Evolutionary conservation across 2,329 filamentous ascomycete species (phyloP).

Genomic region (Sclerotinia spermophila): DNA sequence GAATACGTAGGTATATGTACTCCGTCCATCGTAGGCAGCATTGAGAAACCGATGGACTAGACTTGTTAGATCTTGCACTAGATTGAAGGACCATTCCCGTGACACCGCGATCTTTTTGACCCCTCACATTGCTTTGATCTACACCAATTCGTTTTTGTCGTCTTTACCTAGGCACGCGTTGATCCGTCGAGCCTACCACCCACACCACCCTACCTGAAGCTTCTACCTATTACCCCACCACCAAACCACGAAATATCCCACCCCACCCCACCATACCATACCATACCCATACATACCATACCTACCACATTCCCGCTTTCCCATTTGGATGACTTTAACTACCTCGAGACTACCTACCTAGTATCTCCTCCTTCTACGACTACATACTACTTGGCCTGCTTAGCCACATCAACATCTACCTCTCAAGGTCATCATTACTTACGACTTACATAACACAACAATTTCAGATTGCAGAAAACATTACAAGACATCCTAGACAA

Average conservation of each 20-base stretch:
- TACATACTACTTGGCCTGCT: neutral
- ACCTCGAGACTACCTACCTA: neutral
- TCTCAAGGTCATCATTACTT: neutral
- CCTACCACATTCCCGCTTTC: neutral
- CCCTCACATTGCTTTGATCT: neutral
- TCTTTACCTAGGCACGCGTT: neutral
- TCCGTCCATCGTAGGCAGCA: neutral
- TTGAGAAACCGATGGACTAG: neutral
- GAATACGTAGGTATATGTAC: neutral
- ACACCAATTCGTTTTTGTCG: neutral
- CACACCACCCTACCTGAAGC: too few relatives aligned
- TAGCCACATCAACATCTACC: neutral
- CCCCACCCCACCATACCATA: neutral
- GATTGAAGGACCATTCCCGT: neutral
- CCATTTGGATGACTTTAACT: neutral
- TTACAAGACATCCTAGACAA: constrained; percentile 9
- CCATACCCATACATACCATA: too few relatives aligned
- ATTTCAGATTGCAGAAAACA: neutral
- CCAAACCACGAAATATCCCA: neutral
- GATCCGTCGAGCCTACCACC: too few relatives aligned
- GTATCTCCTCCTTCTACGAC: neutral
- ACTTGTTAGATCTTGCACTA: neutral
- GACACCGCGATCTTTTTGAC: constrained; percentile 1
- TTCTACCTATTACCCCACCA: neutral
- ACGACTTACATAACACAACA: neutral